A percentile compares a stretch with the other conserved stretches of the same genome.
Conservation (phyloP, 164 flowering plant species). For the Akebia trifoliata region DNA sequence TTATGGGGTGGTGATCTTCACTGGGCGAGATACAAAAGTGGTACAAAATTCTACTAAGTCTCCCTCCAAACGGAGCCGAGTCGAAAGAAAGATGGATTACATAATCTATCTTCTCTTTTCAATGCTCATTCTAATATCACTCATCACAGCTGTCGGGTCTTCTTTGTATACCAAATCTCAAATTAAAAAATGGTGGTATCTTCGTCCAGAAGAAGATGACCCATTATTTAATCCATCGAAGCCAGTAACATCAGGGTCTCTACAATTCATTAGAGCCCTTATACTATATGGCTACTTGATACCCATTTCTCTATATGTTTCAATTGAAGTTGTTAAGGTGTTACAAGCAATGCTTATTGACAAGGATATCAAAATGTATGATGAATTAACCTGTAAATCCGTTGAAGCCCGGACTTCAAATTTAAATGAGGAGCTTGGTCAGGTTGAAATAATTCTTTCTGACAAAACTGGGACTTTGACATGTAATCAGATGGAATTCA, state of each 20-base stretch:
- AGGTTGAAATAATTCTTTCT: constrained; percentile 69
- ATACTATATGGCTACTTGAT: constrained; percentile 67
- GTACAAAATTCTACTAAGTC: constrained; percentile 63
- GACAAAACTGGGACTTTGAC: constrained; percentile 86
- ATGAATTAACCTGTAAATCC: constrained; percentile 49
- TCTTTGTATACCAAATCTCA: constrained; percentile 33
- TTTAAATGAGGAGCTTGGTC: constrained; percentile 82
- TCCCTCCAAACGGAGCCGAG: constrained; percentile 66
- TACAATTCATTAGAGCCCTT: constrained; percentile 58
- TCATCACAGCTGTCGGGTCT: constrained; percentile 41
- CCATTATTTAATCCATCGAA: constrained; percentile 39
- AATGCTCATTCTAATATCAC: constrained; percentile 40
- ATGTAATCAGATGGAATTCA: constrained; percentile 79
- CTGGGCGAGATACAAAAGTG: constrained; percentile 68
- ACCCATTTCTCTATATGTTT: constrained; percentile 74
- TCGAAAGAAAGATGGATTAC: constrained; percentile 61
- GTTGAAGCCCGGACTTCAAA: constrained; percentile 73
- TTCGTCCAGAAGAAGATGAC: constrained; percentile 45
- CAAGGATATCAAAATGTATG: constrained; percentile 57
- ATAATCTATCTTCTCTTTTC: constrained; percentile 52
- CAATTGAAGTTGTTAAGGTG: constrained; percentile 75
- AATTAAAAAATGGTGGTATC: constrained; percentile 64
- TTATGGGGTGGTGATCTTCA: constrained; percentile 65
- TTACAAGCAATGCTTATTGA: constrained; percentile 69
- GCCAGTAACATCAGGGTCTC: constrained; percentile 43